Evolutionary conservation across 2,329 filamentous ascomycete species (phyloP).

Genomic region (Colletotrichum scovillei): DNA sequence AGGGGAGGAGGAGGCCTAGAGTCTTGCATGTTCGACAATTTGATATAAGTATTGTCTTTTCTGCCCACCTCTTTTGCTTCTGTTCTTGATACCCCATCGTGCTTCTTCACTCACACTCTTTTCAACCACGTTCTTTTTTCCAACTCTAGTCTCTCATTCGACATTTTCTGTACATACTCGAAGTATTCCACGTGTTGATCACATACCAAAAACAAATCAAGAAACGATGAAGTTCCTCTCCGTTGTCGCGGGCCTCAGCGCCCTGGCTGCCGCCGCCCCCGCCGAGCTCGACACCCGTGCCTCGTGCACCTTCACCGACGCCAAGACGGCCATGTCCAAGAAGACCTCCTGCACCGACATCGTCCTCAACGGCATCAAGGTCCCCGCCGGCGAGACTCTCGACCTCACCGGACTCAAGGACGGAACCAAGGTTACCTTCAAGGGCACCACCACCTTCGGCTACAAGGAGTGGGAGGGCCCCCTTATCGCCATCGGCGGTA

Average conservation of each 20-base stretch:
- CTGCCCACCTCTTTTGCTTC: not conserved
- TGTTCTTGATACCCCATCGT: not conserved
- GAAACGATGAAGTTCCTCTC: constrained; percentile 25
- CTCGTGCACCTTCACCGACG: constrained; percentile 66
- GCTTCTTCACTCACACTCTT: constrained; percentile 27
- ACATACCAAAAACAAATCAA: not conserved
- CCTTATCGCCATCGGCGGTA: constrained; percentile 70
- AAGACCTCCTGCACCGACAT: constrained; percentile 67
- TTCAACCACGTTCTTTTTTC: constrained; percentile 14
- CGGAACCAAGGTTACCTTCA: constrained; percentile 65
- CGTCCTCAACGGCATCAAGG: constrained; percentile 61
- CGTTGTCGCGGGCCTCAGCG: constrained; percentile 39
- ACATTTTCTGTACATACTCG: constrained; percentile 16
- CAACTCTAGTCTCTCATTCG: constrained; percentile 21
- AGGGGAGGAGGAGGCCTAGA: not conserved
- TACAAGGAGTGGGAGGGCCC: constrained; percentile 75
- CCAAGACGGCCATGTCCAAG: constrained; percentile 57
- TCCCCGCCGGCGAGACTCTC: constrained; percentile 69
- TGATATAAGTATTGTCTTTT: constrained; percentile 8
- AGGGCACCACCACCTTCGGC: constrained; percentile 73
- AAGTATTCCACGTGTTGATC: constrained; percentile 16
- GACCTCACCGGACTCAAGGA: constrained; percentile 64
- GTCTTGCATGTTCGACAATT: not conserved
- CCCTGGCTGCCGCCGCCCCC: constrained; percentile 40
- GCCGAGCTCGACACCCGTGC: constrained; percentile 37